Conservation (phyloP, 805 yeast genomes). For the Yamadazyma nakazawae region DNA sequence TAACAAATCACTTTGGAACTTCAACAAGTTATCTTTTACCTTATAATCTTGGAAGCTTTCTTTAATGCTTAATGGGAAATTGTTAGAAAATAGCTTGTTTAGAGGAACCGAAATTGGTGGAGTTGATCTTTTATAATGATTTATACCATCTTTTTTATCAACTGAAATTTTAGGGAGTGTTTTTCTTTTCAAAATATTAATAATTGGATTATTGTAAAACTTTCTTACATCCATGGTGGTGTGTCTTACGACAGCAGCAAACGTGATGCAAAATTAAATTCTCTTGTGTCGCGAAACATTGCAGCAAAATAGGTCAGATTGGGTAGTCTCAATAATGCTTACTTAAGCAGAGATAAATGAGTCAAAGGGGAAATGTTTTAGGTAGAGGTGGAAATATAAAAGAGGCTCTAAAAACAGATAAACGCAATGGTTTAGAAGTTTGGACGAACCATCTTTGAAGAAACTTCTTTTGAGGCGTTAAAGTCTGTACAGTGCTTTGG, state of each 20-base stretch:
- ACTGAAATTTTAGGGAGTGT: background rate
- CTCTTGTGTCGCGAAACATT: background rate
- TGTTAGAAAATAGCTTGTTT: conserved; percentile 46
- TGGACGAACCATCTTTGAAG: too few species aligned
- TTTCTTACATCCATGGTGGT: conserved; percentile 6
- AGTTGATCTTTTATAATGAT: conserved; percentile 48
- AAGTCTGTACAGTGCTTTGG: too few species aligned
- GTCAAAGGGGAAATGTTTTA: too few species aligned
- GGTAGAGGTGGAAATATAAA: too few species aligned
- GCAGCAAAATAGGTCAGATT: background rate
- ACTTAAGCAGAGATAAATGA: too few species aligned
- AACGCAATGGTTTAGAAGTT: too few species aligned
- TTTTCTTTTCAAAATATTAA: background rate
- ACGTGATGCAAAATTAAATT: background rate
- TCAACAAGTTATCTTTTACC: conserved; percentile 33
- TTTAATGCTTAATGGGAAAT: conserved; percentile 54
- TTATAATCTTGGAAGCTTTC: conserved; percentile 55
- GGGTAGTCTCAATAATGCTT: background rate
- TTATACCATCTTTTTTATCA: conserved; percentile 1
- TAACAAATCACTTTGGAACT: conserved; percentile 47
- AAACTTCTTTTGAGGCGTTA: too few species aligned
- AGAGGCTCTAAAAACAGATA: too few species aligned
- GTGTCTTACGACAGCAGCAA: background rate
- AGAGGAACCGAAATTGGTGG: conserved; percentile 70
- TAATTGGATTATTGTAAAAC: conserved; percentile 4